These are phyloP conservation scores for Agapanthus africanus DNA, from an alignment of 106 monocot species.

Conservation along the genomic window DNA sequence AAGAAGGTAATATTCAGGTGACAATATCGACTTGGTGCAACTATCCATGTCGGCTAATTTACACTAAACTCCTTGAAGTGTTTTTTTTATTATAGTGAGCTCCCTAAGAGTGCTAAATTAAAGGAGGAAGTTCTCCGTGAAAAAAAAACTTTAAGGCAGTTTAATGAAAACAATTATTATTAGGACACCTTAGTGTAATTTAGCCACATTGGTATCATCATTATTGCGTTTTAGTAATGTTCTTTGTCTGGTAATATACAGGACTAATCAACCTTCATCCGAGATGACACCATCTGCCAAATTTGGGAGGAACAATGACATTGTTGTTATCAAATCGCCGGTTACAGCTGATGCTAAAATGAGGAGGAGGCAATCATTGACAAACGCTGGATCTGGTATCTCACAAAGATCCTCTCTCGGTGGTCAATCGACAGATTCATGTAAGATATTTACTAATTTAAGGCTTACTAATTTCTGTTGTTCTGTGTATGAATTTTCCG, in stretches of 20 bases:
- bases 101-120: too few relatives aligned
- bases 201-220: not conserved
- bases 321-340: constrained; percentile 12
- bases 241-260: not conserved
- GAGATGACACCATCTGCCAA: constrained; percentile 9
- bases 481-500: not conserved
- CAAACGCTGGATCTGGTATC: constrained; percentile 1
- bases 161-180: too few relatives aligned
- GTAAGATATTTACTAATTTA: not conserved
- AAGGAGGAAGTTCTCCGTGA: too few relatives aligned
- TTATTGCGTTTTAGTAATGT: not conserved
- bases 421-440: constrained; percentile 22
- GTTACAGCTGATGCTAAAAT: constrained; percentile 8
- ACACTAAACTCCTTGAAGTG: too few relatives aligned
- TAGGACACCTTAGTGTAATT: too few relatives aligned
- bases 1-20: too few relatives aligned
- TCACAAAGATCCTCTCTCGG: constrained; percentile 23
- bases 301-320: constrained; percentile 2
- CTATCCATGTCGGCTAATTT: too few relatives aligned
- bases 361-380: constrained; percentile 24
- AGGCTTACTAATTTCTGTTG: too few relatives aligned
- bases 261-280: constrained; percentile 8
- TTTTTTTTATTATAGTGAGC: too few relatives aligned
- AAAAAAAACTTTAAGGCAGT: too few relatives aligned
- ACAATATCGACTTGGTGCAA: too few relatives aligned